Percentiles rank a stretch among this genome's conserved stretches.
Evolutionary conservation across 2,329 filamentous ascomycete genomes (phyloP).

Genomic region (Cladosporium velox): DNA sequence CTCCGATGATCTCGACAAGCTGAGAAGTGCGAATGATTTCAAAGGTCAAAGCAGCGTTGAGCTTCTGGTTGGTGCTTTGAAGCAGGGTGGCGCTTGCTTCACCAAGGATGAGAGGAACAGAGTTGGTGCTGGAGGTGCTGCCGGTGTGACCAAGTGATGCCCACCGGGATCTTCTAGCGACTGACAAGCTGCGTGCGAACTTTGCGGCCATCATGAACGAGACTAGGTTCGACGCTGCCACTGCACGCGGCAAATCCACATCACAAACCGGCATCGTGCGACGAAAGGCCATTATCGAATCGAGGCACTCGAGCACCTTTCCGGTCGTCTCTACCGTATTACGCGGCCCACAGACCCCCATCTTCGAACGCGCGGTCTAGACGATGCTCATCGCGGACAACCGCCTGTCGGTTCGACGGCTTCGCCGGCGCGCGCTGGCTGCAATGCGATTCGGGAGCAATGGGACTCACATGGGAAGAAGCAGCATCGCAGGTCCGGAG

Average conservation of each 20-base stretch:
- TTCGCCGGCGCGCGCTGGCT: neutral
- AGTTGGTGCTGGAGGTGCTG: conserved; percentile 31
- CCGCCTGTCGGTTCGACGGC: neutral
- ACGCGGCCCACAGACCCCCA: neutral
- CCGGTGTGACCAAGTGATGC: neutral
- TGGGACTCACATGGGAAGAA: neutral
- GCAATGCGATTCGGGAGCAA: neutral
- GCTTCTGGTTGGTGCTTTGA: conserved; percentile 67
- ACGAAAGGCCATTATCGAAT: neutral
- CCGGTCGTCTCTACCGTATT: neutral
- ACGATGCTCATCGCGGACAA: neutral
- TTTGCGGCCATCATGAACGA: neutral
- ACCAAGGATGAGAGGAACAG: conserved; percentile 54
- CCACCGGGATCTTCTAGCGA: neutral
- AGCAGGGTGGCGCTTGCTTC: conserved; percentile 67
- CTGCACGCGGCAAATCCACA: neutral
- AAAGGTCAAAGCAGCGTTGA: conserved; percentile 61
- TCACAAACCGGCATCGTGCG: neutral
- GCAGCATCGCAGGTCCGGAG: neutral
- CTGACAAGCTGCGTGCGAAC: neutral
- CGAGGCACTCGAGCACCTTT: neutral
- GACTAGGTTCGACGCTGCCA: neutral
- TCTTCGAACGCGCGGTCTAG: neutral
- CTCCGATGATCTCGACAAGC: conserved; percentile 71
- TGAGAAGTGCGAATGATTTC: conserved; percentile 71